Base-by-base conservation (phyloP, 2,329 filamentous ascomycete genomes). In the Fusarium buxicola region DNA sequence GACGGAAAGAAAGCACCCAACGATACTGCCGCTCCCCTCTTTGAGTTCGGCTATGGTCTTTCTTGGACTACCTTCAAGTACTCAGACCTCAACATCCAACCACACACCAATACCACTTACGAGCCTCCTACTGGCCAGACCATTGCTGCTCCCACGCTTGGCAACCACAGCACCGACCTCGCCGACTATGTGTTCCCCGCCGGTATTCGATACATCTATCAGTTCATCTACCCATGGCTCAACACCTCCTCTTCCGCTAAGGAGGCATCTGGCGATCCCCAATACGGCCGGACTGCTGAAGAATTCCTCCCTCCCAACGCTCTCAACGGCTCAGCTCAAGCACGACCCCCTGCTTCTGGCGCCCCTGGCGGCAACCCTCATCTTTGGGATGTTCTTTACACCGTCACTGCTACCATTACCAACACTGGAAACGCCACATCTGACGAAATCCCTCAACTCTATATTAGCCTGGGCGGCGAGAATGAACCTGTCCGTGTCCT, bases 41-140 rank as follows among this genome's bases (percentile, higher is more conserved):
- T 89, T 76, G 91, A 94, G 72, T 96, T 95, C 68, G 92, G 92
- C 8, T 91, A 85, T 69, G 92, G 92, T 53, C 80, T 96, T 11
- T 91, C 87, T 4, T 96, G 95, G 82, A 92, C 91, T 1, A 92
- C 84, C 3, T 94, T 96, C 72, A 75, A 85, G 50, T 92, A 92
- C 79, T 86, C 89, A n/a, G 81, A 91, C 73, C 77, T 95, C 30
- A 74, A 81, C 27, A 78, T 92, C 30, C 69, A 79, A 63, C 83
- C 84, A 66, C 75, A 77, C 43, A 69, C 78, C n/a, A 81, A 80
- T 2, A 74, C 73, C 16, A 70, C 79, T 0, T 92, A 91, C 78
- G 69, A 66, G 8, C 84, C 90, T 0, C 87, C 87, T 0, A 80
- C 77, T 1, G 91, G 90, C 56, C 74, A 81, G 68, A 91, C 89